These are phyloP conservation scores for Candida peoriensis DNA, from an alignment of 805 yeast species.

Conservation along the genomic window DNA sequence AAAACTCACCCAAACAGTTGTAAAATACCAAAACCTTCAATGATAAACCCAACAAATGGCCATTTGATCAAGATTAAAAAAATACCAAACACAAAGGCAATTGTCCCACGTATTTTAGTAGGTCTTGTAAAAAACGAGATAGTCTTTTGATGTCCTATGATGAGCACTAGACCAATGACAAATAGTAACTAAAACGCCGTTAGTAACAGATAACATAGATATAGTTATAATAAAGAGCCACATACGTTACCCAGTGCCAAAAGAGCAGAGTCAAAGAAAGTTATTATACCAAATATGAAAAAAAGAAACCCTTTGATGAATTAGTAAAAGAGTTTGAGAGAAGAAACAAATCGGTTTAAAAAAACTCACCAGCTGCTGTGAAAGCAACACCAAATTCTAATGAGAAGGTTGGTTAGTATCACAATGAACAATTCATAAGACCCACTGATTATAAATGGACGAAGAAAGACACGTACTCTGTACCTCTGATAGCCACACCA, in stretches of 20 bases:
- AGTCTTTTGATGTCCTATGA: constrained; percentile 86
- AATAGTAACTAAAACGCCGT: constrained; percentile 23
- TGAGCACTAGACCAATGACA: constrained; percentile 69
- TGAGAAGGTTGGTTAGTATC: constrained; percentile 6
- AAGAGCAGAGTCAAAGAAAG: constrained; percentile 84
- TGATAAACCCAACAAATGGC: constrained; percentile 77
- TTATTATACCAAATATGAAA: constrained; percentile 74
- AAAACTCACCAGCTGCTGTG: constrained; percentile 64
- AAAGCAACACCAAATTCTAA: constrained; percentile 88
- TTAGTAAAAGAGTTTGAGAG: neutral
- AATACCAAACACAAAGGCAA: constrained; percentile 75
- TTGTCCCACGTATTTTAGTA: constrained; percentile 77
- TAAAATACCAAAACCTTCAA: constrained; percentile 86
- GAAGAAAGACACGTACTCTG: constrained; percentile 42
- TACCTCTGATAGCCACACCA: constrained; percentile 70
- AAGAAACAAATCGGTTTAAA: neutral
- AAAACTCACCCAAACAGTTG: constrained; percentile 59
- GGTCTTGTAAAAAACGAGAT: constrained; percentile 81
- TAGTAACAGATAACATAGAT: neutral
- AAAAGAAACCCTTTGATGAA: constrained; percentile 47
- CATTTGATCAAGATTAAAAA: constrained; percentile 66
- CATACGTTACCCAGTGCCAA: constrained; percentile 84
- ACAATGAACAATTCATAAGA: neutral
- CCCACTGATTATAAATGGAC: neutral
- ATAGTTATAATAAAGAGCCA: neutral